phyloP scores from a whole-genome alignment of 148 eudicot genomes.

The Vaccinium myrtillus region DNA sequence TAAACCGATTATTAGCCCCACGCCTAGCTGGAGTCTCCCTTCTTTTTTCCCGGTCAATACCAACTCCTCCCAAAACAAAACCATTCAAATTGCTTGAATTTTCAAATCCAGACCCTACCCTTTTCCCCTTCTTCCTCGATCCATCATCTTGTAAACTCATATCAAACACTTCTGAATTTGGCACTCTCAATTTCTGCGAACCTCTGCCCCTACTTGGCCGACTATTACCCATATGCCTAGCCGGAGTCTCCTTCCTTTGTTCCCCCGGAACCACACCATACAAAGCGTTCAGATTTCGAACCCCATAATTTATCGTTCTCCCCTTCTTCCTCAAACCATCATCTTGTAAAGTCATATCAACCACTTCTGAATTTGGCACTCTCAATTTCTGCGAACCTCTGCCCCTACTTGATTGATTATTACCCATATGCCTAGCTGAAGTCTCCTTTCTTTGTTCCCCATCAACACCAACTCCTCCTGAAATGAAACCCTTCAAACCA shows the following conservation, averaged over 20 bases:
- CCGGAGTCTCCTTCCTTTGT: slow-evolving; percentile 15
- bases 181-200: slow-evolving; percentile 17
- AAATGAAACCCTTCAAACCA: slow-evolving; percentile 19
- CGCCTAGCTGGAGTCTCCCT: background rate
- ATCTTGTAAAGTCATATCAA: slow-evolving; percentile 3
- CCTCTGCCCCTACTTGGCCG: slow-evolving; percentile 17
- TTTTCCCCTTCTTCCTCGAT: slow-evolving; percentile 21
- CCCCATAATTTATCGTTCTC: slow-evolving; percentile 12
- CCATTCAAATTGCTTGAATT: slow-evolving; percentile 24
- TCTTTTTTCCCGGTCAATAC: slow-evolving; percentile 15
- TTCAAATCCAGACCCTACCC: slow-evolving; percentile 5
- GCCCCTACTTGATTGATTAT: slow-evolving; percentile 15
- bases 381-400: slow-evolving; percentile 15
- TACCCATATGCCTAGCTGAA: background rate
- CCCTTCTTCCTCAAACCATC: slow-evolving; percentile 19
- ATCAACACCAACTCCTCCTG: slow-evolving; percentile 18
- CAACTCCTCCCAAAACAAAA: slow-evolving; percentile 22
- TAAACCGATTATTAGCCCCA: slow-evolving; percentile 12
- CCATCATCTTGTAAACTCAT: background rate
- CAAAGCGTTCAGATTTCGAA: slow-evolving; percentile 17
- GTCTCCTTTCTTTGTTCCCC: slow-evolving; percentile 11
- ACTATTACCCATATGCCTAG: background rate
- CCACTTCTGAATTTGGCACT: slow-evolving; percentile 27
- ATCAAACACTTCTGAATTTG: slow-evolving; percentile 29
- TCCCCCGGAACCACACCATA: slow-evolving; percentile 16